Evolutionary conservation across 1,139 yeast species (phyloP), one percentile per base, ranked within the genome.

Genomic region (Hemisphaericaspora subhashii): DNA sequence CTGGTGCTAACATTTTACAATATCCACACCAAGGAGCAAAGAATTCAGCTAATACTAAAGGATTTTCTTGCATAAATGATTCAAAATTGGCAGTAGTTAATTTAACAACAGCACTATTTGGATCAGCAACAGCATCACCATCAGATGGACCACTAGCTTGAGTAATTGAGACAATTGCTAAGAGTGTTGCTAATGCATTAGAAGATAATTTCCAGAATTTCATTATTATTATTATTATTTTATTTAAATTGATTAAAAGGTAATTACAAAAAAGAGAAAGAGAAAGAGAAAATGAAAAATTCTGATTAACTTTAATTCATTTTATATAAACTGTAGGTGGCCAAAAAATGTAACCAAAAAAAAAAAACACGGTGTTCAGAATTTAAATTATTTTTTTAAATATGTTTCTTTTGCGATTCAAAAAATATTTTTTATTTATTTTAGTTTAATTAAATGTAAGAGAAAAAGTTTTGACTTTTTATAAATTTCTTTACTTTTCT

Each of bases 21-120:
- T 92, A 96, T 16, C 98, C 98, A 75, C 98, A 92, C 98, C 98
- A 92, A 59, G 98, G 98, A 22, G 98, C 98, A 63, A 82, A 92
- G 72, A 92, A 92, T 72, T 92, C 98, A 28, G 96, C 92, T 52
- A 92, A 74, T 18, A 89, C 95, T 53, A 90, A 73, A 23, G 90
- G 85, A 66, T 89, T 84, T 41, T 76, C 79, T 34, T 68, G 67
- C 46, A 92, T 66, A 62, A 86, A 88, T 17, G 74, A 64, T 46
- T 79, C 77, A 62, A 86, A 92, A 36, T 54, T 61, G 31, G 72
- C 78, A 17, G 79, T 62, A 24, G 83, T 76, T 51, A 92, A 77
- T 61, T 86, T 81, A 49, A 86, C 88, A 37, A 92, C 98, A 32
- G 92, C 95, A 27, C 96, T 85, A 55, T 86, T 87, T 43, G 83